Conservation (phyloP, 768 basidiomycete genomes). For the Russula ochroleuca region DNA sequence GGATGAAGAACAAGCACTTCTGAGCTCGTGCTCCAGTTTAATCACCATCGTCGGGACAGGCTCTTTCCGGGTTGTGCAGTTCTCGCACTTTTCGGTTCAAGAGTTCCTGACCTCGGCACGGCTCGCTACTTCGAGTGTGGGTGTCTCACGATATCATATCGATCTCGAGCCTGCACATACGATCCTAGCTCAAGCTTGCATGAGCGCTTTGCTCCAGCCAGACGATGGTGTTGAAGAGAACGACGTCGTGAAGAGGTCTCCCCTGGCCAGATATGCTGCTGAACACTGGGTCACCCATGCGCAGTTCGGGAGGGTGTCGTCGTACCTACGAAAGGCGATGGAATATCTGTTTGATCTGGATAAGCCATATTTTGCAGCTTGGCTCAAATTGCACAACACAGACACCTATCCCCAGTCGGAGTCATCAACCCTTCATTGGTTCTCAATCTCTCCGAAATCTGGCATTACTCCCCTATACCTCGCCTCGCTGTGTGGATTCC, state of each 20-base stretch:
- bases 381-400: neutral
- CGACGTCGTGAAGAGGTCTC: too few species aligned
- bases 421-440: neutral
- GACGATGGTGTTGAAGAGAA: neutral
- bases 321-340: neutral
- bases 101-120: constrained; percentile 2
- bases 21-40: neutral
- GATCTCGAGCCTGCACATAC: neutral
- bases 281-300: neutral
- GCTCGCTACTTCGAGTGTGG: neutral
- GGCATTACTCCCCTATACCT: neutral
- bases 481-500: neutral
- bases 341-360: neutral
- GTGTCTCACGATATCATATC: constrained; percentile 5
- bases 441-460: neutral
- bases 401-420: neutral
- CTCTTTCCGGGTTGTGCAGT: neutral
- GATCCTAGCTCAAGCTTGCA: neutral
- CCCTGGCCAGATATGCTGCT: neutral
- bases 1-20: constrained; percentile 5
- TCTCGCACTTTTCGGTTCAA: constrained; percentile 10
- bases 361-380: neutral
- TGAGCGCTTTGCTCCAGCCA: neutral
- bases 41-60: constrained; percentile 1
- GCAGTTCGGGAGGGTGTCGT: neutral